Percentiles rank a stretch among this genome's conserved stretches.
These are phyloP conservation scores for Zalaria obscura DNA, from an alignment of 2,329 filamentous ascomycete genomes.

Conservation along the genomic window DNA sequence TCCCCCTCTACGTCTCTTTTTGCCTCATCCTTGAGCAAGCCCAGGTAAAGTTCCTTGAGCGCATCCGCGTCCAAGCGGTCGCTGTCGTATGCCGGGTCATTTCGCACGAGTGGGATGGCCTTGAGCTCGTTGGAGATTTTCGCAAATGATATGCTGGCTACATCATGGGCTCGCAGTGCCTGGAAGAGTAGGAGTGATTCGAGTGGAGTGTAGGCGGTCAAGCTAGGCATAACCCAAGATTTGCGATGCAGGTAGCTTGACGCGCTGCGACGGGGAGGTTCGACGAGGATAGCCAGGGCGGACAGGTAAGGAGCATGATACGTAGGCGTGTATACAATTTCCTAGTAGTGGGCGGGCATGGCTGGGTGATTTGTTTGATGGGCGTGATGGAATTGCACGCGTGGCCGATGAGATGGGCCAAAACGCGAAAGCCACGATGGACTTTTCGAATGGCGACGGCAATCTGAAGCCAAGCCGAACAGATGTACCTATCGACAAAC, in stretches of 20 bases:
- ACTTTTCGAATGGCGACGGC: too few species aligned
- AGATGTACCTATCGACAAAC: too few species aligned
- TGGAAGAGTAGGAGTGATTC: conserved; percentile 80
- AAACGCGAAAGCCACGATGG: too few species aligned
- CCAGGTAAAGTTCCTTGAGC: conserved; percentile 64
- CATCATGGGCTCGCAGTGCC: conserved; percentile 54
- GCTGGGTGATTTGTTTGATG: too few species aligned
- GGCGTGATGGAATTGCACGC: too few species aligned
- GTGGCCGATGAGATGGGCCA: too few species aligned
- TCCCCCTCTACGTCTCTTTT: conserved; percentile 23
- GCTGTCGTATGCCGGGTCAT: conserved; percentile 57
- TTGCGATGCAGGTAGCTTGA: not conserved
- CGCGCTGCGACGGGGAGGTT: not conserved
- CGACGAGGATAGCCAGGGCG: not conserved
- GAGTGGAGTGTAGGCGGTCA: conserved; percentile 56
- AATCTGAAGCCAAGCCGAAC: too few species aligned
- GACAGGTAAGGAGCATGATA: not conserved
- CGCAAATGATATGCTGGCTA: conserved; percentile 49
- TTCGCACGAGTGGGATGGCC: conserved; percentile 57
- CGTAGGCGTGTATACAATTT: not conserved
- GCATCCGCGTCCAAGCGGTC: conserved; percentile 62
- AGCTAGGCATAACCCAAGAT: conserved; percentile 39
- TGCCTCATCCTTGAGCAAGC: conserved; percentile 61
- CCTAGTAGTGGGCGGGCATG: too few species aligned
- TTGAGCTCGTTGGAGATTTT: conserved; percentile 62